Evolutionary conservation across 768 basidiomycete genomes (phyloP).

Genomic region (Leccinum fibrillosum): DNA sequence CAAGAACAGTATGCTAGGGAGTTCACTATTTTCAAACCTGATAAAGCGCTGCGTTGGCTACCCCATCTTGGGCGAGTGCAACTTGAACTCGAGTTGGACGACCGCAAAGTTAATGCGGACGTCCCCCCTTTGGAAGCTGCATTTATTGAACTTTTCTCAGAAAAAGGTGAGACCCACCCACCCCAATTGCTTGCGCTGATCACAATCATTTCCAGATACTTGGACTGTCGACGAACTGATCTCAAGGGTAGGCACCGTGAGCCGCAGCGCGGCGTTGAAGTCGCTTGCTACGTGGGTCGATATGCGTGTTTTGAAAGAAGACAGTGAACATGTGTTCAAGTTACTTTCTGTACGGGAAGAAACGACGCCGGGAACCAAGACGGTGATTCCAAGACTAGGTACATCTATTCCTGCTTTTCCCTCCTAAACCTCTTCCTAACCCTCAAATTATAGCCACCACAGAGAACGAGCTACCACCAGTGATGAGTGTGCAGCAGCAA

Average conservation of each 20-base stretch:
- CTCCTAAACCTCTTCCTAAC: background rate
- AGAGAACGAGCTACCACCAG: conserved; percentile 47
- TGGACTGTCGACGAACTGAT: conserved; percentile 75
- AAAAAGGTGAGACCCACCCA: conserved; percentile 46
- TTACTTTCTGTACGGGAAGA: conserved; percentile 64
- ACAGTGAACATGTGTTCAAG: conserved; percentile 53
- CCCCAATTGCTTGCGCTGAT: background rate
- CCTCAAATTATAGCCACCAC: conserved; percentile 22
- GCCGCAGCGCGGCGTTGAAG: conserved; percentile 61
- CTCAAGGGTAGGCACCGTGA: conserved; percentile 58
- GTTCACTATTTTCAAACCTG: conserved; percentile 84
- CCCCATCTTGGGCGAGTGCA: conserved; percentile 85
- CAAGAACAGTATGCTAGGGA: conserved; percentile 75
- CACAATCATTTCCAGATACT: conserved; percentile 38
- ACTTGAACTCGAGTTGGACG: conserved; percentile 77
- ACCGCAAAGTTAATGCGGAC: conserved; percentile 70
- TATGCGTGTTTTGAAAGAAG: conserved; percentile 74
- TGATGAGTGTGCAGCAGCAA: conserved; percentile 63
- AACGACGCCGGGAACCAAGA: conserved; percentile 25
- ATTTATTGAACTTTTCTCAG: conserved; percentile 81
- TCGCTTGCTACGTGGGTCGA: conserved; percentile 84
- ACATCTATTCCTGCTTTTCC: background rate
- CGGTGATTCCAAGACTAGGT: conserved; percentile 25
- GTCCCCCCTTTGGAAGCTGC: conserved; percentile 90
- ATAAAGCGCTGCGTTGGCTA: conserved; percentile 87